A percentile compares a stretch with the other conserved stretches of the same genome.
These are phyloP conservation scores for Cochlearia excelsa DNA, from an alignment of 345 rosid genomes.

Conservation along the genomic window DNA sequence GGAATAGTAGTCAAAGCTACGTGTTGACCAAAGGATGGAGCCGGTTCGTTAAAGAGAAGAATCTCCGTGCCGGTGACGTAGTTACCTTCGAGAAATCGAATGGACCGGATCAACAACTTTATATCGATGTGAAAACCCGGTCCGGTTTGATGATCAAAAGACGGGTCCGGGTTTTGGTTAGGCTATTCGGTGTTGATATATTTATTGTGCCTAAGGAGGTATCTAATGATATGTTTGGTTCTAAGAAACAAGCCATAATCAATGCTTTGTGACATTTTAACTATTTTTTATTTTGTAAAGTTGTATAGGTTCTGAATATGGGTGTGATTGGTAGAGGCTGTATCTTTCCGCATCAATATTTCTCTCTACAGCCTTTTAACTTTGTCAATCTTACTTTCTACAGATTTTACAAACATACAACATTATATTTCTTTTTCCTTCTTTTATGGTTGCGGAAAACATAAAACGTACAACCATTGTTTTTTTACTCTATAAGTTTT, in stretches of 20 bases:
- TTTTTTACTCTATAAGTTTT: too few relatives aligned
- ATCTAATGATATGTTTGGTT: constrained; percentile 48
- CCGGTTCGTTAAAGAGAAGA: constrained; percentile 87
- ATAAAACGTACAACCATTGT: too few relatives aligned
- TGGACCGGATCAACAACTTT: constrained; percentile 65
- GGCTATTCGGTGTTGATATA: constrained; percentile 65
- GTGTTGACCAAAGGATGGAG: constrained; percentile 73
- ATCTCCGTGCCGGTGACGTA: constrained; percentile 69
- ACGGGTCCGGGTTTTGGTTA: constrained; percentile 26
- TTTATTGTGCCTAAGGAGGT: constrained; percentile 58
- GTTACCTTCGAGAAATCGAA: constrained; percentile 75
- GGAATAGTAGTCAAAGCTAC: too few relatives aligned
- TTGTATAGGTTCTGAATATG: too few relatives aligned
- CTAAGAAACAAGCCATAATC: constrained; percentile 62
- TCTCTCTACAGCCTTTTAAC: too few relatives aligned
- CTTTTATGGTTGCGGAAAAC: too few relatives aligned
- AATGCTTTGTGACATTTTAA: constrained; percentile 59
- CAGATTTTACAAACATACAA: too few relatives aligned
- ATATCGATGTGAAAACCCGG: constrained; percentile 52
- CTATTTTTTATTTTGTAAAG: too few relatives aligned
- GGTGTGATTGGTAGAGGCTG: too few relatives aligned
- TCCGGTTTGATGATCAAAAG: constrained; percentile 20
- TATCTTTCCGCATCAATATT: too few relatives aligned
- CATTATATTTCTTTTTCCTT: too few relatives aligned
- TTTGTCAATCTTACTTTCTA: too few relatives aligned